Evolutionary conservation across 2,329 filamentous ascomycete genomes (phyloP).

Genomic region (Trichoderma lentiforme): DNA sequence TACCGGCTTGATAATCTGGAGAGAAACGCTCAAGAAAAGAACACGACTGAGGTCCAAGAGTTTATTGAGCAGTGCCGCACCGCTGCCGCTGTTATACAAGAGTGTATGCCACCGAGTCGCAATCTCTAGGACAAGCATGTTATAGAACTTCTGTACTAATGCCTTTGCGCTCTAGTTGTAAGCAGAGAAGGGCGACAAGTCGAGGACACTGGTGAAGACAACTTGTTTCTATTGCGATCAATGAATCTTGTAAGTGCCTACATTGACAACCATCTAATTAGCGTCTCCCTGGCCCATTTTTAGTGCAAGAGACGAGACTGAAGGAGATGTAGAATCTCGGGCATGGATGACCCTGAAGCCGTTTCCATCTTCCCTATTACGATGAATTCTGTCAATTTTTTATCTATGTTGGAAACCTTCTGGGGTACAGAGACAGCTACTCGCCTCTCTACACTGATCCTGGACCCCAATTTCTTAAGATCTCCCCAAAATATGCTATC

Average conservation of each 20-base stretch:
- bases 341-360: not conserved
- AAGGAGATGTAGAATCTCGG: not conserved
- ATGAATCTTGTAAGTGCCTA: not conserved
- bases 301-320: not conserved
- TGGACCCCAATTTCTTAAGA: accelerated
- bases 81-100: not conserved
- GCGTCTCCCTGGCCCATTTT: not conserved
- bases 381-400: not conserved
- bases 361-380: not conserved
- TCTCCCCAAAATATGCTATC: not conserved
- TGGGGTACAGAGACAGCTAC: not conserved
- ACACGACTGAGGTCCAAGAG: not conserved
- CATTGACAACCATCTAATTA: accelerated
- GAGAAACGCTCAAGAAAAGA: not conserved
- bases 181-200: not conserved
- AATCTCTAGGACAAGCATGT: not conserved
- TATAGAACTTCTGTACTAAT: not conserved
- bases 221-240: not conserved
- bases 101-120: not conserved
- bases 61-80: not conserved
- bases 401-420: not conserved
- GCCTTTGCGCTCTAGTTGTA: not conserved
- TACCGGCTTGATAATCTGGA: not conserved
- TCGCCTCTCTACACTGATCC: not conserved
- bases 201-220: not conserved